Conservation (phyloP, 257 asterid species). For the Cordia subcordata region DNA sequence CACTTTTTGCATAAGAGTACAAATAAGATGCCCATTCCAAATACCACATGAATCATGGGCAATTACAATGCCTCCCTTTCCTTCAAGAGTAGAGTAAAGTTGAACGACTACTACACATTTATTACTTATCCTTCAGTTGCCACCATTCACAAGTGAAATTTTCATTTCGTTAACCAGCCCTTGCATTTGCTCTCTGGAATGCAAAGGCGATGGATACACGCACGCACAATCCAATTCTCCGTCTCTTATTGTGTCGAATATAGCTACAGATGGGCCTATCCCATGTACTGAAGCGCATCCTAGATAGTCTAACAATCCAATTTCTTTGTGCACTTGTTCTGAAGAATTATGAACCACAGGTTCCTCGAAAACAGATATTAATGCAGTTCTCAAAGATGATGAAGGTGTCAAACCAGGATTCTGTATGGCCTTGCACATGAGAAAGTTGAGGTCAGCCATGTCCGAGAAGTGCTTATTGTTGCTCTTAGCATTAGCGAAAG, state of each 20-base stretch:
- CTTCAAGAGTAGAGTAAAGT: no score
- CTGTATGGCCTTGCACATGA: slow-evolving; percentile 89
- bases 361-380: slow-evolving; percentile 73
- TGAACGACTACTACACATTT: no score
- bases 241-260: slow-evolving; percentile 59
- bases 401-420: slow-evolving; percentile 81
- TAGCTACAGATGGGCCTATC: slow-evolving; percentile 76
- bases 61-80: no score
- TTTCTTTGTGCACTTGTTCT: slow-evolving; percentile 18
- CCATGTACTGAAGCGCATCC: slow-evolving; percentile 83
- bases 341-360: slow-evolving; percentile 35
- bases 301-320: slow-evolving; percentile 69
- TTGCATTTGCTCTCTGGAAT: slow-evolving; percentile 78
- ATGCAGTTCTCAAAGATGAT: slow-evolving; percentile 64
- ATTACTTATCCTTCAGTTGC: background rate
- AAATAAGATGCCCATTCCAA: no score
- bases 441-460: slow-evolving; percentile 77
- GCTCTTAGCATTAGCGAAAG: slow-evolving; percentile 54
- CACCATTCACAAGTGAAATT: slow-evolving; percentile 34
- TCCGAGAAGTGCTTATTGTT: slow-evolving; percentile 74
- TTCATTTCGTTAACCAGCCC: slow-evolving; percentile 59
- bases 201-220: slow-evolving; percentile 82
- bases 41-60: no score
- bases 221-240: slow-evolving; percentile 71
- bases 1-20: no score